Evolutionary conservation across 2,329 filamentous ascomycete species (phyloP).

Genomic region (Macrophomina pseudophaseolina): DNA sequence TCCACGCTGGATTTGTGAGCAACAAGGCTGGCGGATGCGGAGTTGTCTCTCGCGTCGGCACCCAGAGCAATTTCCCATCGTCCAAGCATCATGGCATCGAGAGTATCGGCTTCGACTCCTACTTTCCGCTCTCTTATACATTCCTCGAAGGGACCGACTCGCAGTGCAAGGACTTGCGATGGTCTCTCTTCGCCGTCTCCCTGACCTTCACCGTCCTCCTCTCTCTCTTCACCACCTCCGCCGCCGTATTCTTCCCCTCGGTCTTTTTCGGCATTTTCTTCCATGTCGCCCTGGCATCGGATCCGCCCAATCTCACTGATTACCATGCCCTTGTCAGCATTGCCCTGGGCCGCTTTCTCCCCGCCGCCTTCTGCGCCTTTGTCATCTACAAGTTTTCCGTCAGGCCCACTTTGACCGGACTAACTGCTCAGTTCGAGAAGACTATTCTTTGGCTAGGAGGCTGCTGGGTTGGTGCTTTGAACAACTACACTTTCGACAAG

Average conservation of each 20-base stretch:
- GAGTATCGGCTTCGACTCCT: slow-evolving; percentile 81
- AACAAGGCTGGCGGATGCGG: slow-evolving; percentile 79
- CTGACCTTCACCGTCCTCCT: slow-evolving; percentile 77
- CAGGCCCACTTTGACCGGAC: slow-evolving; percentile 69
- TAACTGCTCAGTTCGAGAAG: slow-evolving; percentile 88
- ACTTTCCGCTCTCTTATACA: slow-evolving; percentile 85
- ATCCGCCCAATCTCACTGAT: slow-evolving; percentile 73
- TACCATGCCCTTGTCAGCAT: slow-evolving; percentile 76
- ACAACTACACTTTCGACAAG: slow-evolving; percentile 93
- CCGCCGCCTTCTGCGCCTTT: slow-evolving; percentile 84
- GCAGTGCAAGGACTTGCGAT: slow-evolving; percentile 76
- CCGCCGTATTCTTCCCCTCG: slow-evolving; percentile 82
- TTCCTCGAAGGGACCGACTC: slow-evolving; percentile 72
- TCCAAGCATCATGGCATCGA: slow-evolving; percentile 74
- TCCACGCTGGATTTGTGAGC: slow-evolving; percentile 79
- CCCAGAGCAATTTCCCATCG: slow-evolving; percentile 65
- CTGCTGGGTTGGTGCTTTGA: slow-evolving; percentile 88
- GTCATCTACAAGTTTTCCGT: slow-evolving; percentile 87
- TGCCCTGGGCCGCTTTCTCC: slow-evolving; percentile 80
- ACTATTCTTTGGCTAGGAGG: slow-evolving; percentile 87
- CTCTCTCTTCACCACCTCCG: slow-evolving; percentile 80
- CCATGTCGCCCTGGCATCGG: slow-evolving; percentile 87
- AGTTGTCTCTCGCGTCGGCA: slow-evolving; percentile 75
- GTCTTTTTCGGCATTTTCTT: slow-evolving; percentile 83
- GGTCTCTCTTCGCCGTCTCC: slow-evolving; percentile 82